These are phyloP conservation scores for Coemansia asiatica DNA, from an alignment of 192 early-diverging fungal genomes.

Conservation along the genomic window DNA sequence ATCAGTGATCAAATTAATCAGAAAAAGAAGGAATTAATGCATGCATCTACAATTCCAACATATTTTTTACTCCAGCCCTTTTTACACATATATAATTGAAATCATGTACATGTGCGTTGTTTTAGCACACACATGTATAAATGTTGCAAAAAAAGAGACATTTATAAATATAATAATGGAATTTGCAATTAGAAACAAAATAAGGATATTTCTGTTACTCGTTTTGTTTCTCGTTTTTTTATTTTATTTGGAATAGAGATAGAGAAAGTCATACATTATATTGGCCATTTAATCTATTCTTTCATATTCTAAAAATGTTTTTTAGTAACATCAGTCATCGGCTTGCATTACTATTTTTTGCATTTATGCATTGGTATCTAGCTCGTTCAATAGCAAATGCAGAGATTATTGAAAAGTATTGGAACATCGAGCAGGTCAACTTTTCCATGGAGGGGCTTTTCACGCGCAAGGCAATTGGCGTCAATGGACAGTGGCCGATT, in stretches of 20 bases:
- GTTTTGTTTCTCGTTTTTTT: background rate
- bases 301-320: background rate
- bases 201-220: background rate
- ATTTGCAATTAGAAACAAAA: background rate
- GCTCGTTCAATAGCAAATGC: background rate
- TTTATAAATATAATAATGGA: background rate
- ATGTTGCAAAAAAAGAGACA: background rate
- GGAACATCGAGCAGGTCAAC: conserved; percentile 63
- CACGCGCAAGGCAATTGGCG: conserved; percentile 63
- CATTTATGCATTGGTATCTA: background rate
- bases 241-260: too few relatives aligned
- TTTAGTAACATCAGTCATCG: background rate
- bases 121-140: background rate
- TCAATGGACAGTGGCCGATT: conserved; percentile 67
- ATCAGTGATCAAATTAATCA: conserved; percentile 12
- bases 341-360: background rate
- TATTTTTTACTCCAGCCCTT: background rate
- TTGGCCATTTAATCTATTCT: background rate
- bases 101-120: background rate
- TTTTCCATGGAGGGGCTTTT: conserved; percentile 61
- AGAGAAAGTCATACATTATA: too few relatives aligned
- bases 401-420: conserved; percentile 56
- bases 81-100: too few relatives aligned
- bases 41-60: too few relatives aligned
- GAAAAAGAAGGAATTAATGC: background rate